These are phyloP conservation scores for Conringia planisiliqua DNA, from an alignment of 345 rosid genomes.

Conservation along the genomic window DNA sequence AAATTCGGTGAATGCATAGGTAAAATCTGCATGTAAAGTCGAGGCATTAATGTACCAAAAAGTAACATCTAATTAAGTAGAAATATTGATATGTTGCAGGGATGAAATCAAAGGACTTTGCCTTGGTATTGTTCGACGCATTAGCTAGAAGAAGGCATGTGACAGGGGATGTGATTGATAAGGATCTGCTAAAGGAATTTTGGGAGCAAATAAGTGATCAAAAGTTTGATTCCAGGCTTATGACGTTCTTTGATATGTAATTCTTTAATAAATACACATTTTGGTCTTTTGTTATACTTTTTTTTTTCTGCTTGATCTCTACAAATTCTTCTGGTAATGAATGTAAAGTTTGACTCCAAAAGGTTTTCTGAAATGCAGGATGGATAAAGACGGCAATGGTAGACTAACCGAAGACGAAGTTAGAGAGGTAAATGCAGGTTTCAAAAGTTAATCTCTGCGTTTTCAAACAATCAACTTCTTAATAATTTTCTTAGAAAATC, in stretches of 20 bases:
- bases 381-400: slow-evolving; percentile 3
- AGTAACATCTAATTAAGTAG: neutral
- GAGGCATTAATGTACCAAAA: neutral
- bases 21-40: slow-evolving; percentile 1
- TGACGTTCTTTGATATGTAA: slow-evolving; percentile 69
- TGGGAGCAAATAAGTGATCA: slow-evolving; percentile 72
- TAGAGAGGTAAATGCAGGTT: slow-evolving; percentile 42
- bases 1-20: slow-evolving; percentile 71
- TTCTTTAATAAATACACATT: neutral
- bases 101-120: slow-evolving; percentile 65
- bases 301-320: neutral
- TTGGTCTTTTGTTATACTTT: neutral
- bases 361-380: slow-evolving; percentile 39
- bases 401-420: slow-evolving; percentile 43
- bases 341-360: neutral
- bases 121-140: slow-evolving; percentile 55
- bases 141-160: slow-evolving; percentile 50
- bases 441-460: neutral
- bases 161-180: slow-evolving; percentile 40
- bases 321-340: neutral
- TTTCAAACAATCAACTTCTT: neutral
- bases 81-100: slow-evolving; percentile 37
- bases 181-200: slow-evolving; percentile 41
- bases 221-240: slow-evolving; percentile 68
- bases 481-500: neutral